A percentile compares a stretch with the other conserved stretches of the same genome.
Conservation (phyloP, 176 grass and related monocot genomes). For the Saccharum officinarum region DNA sequence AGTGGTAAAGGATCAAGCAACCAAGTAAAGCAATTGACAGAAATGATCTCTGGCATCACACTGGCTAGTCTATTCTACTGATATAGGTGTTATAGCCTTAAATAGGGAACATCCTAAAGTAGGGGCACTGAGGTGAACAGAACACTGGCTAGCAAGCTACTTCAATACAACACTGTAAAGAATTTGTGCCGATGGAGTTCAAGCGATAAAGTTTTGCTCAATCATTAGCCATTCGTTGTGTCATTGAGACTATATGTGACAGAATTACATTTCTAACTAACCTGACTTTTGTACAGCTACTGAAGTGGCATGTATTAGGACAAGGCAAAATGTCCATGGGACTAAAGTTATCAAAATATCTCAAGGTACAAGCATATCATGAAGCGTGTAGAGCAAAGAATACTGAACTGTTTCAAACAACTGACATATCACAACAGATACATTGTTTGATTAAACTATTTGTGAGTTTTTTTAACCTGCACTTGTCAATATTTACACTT, state of each 20-base stretch:
- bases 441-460: background rate
- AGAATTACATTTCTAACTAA: background rate
- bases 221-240: background rate
- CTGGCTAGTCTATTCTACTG: background rate
- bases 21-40: background rate
- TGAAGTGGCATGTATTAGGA: background rate
- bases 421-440: background rate
- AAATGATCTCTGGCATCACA: background rate
- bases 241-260: background rate
- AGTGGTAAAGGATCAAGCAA: slow-evolving; percentile 2
- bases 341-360: background rate
- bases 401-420: no score
- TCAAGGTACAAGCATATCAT: no score
- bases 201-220: background rate
- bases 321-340: no score
- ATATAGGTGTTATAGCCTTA: background rate
- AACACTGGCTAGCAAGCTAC: background rate
- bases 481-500: background rate
- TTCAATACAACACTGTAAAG: background rate
- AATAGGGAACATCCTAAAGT: background rate
- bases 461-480: no score
- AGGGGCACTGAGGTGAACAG: background rate
- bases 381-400: no score
- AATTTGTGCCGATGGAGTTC: background rate
- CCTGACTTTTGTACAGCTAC: background rate